phyloP scores from a whole-genome alignment of 2,329 filamentous ascomycete species.

The Talaromyces sp. region DNA sequence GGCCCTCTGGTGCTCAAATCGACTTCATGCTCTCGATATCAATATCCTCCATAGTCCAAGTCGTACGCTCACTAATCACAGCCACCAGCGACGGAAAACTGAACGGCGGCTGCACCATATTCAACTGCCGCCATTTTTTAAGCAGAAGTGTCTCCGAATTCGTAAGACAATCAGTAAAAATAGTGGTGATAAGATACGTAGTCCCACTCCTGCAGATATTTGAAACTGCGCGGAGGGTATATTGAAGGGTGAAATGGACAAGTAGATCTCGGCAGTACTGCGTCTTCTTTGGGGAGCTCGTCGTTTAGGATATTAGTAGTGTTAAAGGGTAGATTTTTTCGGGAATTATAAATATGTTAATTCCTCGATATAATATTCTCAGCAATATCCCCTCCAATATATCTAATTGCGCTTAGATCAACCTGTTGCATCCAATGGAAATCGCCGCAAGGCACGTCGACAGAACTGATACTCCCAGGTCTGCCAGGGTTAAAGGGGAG shows the following conservation, averaged over 20 bases:
- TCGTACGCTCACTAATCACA: neutral
- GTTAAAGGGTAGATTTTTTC: neutral
- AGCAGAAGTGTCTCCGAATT: neutral
- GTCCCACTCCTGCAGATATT: neutral
- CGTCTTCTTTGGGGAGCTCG: neutral
- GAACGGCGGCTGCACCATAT: neutral
- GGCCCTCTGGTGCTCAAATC: too few relatives aligned
- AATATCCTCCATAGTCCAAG: neutral
- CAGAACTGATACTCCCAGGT: neutral
- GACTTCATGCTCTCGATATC: neutral
- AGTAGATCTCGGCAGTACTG: neutral
- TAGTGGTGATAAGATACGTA: neutral
- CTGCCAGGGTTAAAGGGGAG: neutral
- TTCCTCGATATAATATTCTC: neutral
- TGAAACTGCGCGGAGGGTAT: neutral
- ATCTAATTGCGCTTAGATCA: neutral
- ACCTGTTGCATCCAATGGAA: slow-evolving; percentile 6
- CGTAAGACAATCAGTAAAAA: neutral
- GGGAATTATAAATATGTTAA: neutral
- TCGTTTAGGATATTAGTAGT: neutral
- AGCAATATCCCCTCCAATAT: neutral
- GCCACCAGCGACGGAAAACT: neutral
- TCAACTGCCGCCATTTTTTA: neutral
- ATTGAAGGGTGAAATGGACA: neutral
- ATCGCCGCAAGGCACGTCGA: neutral